Evolutionary conservation across 2,329 filamentous ascomycete species (phyloP).

Genomic region (Huntiella abstrusa): DNA sequence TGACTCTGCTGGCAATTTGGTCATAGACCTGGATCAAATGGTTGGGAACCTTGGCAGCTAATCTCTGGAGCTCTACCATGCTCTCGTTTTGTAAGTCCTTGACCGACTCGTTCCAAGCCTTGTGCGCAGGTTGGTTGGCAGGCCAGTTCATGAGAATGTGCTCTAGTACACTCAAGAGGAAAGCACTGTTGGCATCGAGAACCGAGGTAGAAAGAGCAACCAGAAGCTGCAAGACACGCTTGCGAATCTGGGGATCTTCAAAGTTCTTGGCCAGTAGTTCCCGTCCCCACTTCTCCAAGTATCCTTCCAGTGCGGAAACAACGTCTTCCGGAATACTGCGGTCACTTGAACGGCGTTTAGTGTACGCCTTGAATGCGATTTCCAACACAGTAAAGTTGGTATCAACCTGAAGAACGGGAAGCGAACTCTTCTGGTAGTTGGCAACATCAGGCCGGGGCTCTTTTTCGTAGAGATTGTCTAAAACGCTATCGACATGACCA

Average conservation of each 20-base stretch:
- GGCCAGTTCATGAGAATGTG: conserved; percentile 75
- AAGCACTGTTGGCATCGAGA: conserved; percentile 54
- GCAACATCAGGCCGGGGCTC: conserved; percentile 44
- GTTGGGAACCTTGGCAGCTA: conserved; percentile 81
- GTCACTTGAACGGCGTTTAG: conserved; percentile 43
- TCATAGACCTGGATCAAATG: conserved; percentile 78
- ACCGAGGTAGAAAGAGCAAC: conserved; percentile 72
- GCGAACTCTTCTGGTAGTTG: conserved; percentile 49
- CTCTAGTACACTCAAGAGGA: conserved; percentile 79
- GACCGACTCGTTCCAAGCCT: conserved; percentile 68
- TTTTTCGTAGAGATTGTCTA: conserved; percentile 58
- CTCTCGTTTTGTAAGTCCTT: conserved; percentile 74
- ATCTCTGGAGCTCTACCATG: conserved; percentile 69
- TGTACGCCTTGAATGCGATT: conserved; percentile 71
- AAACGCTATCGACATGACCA: conserved; percentile 51
- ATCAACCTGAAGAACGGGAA: conserved; percentile 62
- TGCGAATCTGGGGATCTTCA: conserved; percentile 69
- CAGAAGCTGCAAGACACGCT: conserved; percentile 61
- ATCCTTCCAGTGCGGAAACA: conserved; percentile 24
- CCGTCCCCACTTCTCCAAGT: conserved; percentile 54
- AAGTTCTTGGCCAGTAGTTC: conserved; percentile 52
- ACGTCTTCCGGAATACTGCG: conserved; percentile 3
- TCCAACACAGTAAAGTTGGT: conserved; percentile 81
- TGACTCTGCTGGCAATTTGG: conserved; percentile 65
- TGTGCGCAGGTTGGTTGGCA: conserved; percentile 49